Evolutionary conservation across 169 alveolate species (phyloP).

Genomic region (Perkinsus olseni): DNA sequence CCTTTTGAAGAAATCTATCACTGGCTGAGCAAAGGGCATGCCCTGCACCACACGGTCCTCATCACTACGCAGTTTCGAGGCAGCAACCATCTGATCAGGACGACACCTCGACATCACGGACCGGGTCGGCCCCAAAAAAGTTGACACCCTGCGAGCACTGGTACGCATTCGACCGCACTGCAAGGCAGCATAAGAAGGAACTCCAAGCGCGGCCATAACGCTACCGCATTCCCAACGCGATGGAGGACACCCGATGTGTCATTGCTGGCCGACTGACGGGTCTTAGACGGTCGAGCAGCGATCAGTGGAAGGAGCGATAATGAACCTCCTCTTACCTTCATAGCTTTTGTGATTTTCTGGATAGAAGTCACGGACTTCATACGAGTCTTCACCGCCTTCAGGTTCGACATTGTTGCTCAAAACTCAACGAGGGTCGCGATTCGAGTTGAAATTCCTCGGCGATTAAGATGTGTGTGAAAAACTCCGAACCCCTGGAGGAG

Average conservation of each 20-base stretch:
- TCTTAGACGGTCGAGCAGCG: too few relatives aligned
- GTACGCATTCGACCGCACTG: too few relatives aligned
- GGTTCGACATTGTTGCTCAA: neutral
- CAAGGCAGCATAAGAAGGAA: too few relatives aligned
- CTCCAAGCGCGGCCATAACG: too few relatives aligned
- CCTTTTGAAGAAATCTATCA: neutral
- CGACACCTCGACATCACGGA: too few relatives aligned
- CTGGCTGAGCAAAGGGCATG: constrained; percentile 47
- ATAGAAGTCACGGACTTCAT: constrained; percentile 84
- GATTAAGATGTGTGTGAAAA: neutral
- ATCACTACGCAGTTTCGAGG: constrained; percentile 84
- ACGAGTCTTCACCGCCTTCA: constrained; percentile 64
- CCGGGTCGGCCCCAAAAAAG: too few relatives aligned
- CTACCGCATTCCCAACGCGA: too few relatives aligned
- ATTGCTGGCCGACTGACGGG: too few relatives aligned
- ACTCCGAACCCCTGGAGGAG: neutral
- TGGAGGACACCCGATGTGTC: too few relatives aligned
- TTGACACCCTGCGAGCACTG: too few relatives aligned
- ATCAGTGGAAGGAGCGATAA: too few relatives aligned
- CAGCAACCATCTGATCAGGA: constrained; percentile 82
- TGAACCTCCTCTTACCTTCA: constrained; percentile 26
- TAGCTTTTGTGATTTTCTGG: constrained; percentile 83
- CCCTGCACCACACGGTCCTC: constrained; percentile 61
- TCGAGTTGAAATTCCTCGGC: neutral
- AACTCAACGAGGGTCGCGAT: neutral